Conservation (phyloP, 2,329 filamentous ascomycete species). For the Lasiodiplodia citricola region DNA sequence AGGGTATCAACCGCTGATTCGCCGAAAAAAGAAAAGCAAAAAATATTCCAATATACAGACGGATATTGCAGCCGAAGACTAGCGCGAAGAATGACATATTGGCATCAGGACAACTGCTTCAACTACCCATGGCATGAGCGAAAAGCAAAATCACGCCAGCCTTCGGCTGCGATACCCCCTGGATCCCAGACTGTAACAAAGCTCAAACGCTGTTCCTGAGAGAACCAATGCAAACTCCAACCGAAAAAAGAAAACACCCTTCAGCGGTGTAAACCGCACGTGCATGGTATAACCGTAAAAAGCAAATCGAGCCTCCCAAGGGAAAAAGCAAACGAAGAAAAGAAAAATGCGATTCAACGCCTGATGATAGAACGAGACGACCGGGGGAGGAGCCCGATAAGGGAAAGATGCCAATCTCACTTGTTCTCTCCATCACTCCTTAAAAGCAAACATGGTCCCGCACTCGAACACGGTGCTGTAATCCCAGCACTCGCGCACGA, state of each 20-base stretch:
- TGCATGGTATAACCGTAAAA: constrained; percentile 10
- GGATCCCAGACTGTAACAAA: background rate
- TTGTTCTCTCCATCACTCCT: constrained; percentile 28
- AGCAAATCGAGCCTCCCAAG: background rate
- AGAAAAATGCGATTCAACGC: background rate
- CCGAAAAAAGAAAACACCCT: background rate
- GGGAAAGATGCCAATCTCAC: background rate
- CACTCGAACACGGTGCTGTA: constrained; percentile 45
- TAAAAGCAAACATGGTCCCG: constrained; percentile 43
- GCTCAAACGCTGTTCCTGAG: background rate
- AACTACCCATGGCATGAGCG: no score
- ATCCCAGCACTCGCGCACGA: constrained; percentile 44
- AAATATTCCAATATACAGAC: no score
- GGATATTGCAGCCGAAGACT: no score
- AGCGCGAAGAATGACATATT: no score
- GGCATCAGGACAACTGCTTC: no score
- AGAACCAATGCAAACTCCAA: background rate
- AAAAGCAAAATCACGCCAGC: no score
- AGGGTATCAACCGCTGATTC: background rate
- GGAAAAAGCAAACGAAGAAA: background rate
- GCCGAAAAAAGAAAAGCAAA: background rate
- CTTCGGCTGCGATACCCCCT: background rate
- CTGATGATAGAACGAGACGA: background rate
- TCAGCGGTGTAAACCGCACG: background rate
- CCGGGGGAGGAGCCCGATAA: background rate